Evolutionary conservation across 73 alveolate genomes (phyloP).

Genomic region (Diophrys appendiculata): DNA sequence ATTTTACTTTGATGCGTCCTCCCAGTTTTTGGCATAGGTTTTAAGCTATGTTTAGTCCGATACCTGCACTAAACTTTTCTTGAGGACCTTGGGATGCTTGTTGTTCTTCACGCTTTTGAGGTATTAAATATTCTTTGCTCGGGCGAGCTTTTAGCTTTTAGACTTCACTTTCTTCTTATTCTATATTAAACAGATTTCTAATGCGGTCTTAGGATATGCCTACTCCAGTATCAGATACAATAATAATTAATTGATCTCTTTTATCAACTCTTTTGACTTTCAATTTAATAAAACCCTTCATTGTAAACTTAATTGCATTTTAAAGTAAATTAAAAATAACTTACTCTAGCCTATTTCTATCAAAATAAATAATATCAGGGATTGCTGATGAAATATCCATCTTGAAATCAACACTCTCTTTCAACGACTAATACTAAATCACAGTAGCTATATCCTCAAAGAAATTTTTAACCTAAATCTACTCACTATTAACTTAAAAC

Average conservation of each 20-base stretch:
- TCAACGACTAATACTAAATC: not conserved
- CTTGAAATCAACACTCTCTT: not conserved
- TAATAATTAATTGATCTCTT: not conserved
- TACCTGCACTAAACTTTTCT: not conserved
- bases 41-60: not conserved
- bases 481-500: not conserved
- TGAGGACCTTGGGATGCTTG: not conserved
- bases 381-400: not conserved
- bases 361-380: not conserved
- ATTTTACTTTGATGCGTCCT: not conserved
- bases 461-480: not conserved
- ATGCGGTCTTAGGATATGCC: not conserved
- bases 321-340: not conserved
- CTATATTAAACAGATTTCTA: not conserved
- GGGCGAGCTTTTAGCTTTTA: too few relatives aligned
- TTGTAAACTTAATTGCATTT: conserved; percentile 5
- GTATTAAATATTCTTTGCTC: too few relatives aligned
- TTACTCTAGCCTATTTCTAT: not conserved
- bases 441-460: not conserved
- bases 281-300: not conserved
- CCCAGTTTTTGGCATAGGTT: conserved; percentile 1
- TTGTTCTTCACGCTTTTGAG: not conserved
- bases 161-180: not conserved
- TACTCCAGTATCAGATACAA: conserved; percentile 2
- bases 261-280: not conserved